Evolutionary conservation across 2,329 filamentous ascomycete species (phyloP).

Genomic region (Colletotrichum endophyticum): DNA sequence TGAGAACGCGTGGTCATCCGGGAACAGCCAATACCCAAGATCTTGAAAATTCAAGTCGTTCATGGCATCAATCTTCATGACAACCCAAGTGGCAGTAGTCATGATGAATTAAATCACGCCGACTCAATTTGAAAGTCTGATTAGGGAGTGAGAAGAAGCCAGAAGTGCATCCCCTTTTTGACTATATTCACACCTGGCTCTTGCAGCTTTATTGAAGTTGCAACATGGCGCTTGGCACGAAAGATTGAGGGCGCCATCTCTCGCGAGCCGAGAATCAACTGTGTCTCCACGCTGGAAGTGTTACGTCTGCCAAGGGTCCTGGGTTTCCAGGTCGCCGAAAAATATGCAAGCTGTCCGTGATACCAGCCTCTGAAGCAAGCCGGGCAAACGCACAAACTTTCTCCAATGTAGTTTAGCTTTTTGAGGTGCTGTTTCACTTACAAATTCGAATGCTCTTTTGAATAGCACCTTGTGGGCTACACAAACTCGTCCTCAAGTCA

Average conservation of each 20-base stretch:
- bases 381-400: neutral
- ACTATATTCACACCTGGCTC: neutral
- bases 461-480: neutral
- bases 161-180: neutral
- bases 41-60: neutral
- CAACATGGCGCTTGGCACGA: neutral
- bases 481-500: neutral
- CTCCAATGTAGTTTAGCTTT: neutral
- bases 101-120: neutral
- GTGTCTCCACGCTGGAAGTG: neutral
- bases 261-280: neutral
- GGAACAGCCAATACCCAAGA: neutral
- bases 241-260: neutral
- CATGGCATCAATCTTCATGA: neutral
- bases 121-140: neutral
- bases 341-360: neutral
- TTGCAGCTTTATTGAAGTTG: neutral
- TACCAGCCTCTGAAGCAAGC: neutral
- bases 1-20: neutral
- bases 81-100: neutral
- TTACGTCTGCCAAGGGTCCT: neutral
- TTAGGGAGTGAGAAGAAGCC: neutral
- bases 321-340: neutral
- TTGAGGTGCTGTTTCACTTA: neutral
- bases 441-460: neutral